These are phyloP conservation scores for Triadica sebifera DNA, from an alignment of 345 rosid species.

Conservation along the genomic window DNA sequence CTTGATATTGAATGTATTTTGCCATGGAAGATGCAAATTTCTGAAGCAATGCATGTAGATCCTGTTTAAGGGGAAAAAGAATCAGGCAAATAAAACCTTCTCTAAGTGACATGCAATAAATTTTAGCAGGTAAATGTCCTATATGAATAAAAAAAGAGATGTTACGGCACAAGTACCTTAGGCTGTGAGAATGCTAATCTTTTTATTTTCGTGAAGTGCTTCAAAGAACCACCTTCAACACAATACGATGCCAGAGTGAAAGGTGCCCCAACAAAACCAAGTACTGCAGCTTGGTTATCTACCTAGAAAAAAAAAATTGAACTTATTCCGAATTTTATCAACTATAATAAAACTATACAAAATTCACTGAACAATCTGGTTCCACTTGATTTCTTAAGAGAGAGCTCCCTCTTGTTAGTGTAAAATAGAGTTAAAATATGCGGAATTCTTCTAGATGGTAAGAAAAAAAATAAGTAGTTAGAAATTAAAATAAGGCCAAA, in stretches of 20 bases:
- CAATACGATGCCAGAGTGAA: slow-evolving; percentile 95
- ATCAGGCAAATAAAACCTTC: neutral
- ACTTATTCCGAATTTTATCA: neutral
- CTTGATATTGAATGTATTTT: slow-evolving; percentile 77
- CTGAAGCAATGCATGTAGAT: slow-evolving; percentile 77
- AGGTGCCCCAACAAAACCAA: slow-evolving; percentile 98
- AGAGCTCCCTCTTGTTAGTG: neutral
- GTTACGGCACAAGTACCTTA: slow-evolving; percentile 41
- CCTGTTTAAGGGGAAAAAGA: slow-evolving; percentile 34
- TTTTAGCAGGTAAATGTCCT: neutral
- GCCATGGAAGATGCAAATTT: slow-evolving; percentile 90
- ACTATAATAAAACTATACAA: neutral
- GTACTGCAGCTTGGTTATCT: slow-evolving; percentile 69
- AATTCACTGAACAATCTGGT: neutral
- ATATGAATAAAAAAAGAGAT: slow-evolving; percentile 8
- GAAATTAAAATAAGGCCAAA: neutral
- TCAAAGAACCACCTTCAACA: slow-evolving; percentile 96
- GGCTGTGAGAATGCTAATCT: slow-evolving; percentile 91
- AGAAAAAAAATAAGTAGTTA: neutral
- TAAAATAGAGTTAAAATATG: neutral
- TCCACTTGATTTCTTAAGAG: neutral
- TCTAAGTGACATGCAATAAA: neutral
- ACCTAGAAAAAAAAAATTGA: slow-evolving; percentile 42
- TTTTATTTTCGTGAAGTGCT: slow-evolving; percentile 82
- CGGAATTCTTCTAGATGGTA: neutral